Base-by-base conservation (phyloP, 139 green algal genomes). In the Deuterostichococcus epilithicus region DNA sequence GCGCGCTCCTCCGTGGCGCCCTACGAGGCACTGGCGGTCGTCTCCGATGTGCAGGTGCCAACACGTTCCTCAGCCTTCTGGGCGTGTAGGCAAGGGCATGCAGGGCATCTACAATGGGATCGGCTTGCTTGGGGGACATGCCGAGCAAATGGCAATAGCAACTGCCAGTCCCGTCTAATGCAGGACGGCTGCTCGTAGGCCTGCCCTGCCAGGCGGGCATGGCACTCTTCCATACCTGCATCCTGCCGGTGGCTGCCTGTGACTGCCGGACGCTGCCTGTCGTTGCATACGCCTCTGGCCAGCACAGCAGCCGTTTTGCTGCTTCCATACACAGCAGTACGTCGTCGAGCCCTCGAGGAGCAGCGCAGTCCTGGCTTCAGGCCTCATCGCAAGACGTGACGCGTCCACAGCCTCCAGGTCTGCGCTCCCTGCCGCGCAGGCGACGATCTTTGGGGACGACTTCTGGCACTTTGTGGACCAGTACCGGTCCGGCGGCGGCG, bases 401-500 rank as follows among this genome's bases (percentile, higher is more conserved):
- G 28, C 35, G 66, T 25, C 20, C 28, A 10, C 39, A 47, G 25
- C n/a, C n/a, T n/a, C n/a, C n/a, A n/a, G n/a, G n/a, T n/a, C n/a
- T n/a, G n/a, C n/a, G n/a, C n/a, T n/a, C n/a, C n/a, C n/a, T n/a
- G n/a, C n/a, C n/a, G n/a, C n/a, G n/a, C 52, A 63, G 52, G 52
- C 52, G 3, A 63, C 18, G 18, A 30, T 76, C 23, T 79, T 73
- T 52, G 74, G 74, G 5, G 79, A 83, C 52, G 79, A 83, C 28
- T 80, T 83, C n/a, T 37, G 69, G 23, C 39, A 80, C n/a, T 80
- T 83, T 44, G 63, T 83, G 74, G 34, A 58, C 3, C n/a, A n/a
- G n/a, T n/a, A n/a, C 13, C 8, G 52, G 52, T n/a, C n/a, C 52
- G 52, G 52, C n/a, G 30, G 32, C 0, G 79, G 74, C 0, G 74